Conservation (phyloP, 108 stramenopile genomes). For the Parietichytrium sp. region DNA sequence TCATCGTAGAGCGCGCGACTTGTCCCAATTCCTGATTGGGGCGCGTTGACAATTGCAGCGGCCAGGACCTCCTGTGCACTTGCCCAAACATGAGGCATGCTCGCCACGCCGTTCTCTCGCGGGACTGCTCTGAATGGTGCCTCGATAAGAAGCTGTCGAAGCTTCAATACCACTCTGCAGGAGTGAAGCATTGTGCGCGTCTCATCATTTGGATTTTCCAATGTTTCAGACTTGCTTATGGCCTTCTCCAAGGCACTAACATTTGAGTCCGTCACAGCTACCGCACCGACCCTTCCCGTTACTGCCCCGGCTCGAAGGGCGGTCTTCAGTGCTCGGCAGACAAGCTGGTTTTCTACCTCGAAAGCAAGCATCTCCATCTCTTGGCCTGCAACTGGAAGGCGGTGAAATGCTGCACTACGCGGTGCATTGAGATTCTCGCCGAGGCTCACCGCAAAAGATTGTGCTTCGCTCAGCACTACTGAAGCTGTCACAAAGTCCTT, state of each 20-base stretch:
- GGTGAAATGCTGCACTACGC: neutral
- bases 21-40: neutral
- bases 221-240: neutral
- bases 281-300: constrained; percentile 12
- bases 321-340: neutral
- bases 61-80: neutral
- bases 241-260: neutral
- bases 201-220: neutral
- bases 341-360: neutral
- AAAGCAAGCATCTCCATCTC: neutral
- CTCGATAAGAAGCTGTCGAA: neutral
- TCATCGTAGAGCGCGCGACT: neutral
- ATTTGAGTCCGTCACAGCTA: neutral
- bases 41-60: neutral
- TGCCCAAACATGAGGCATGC: constrained; percentile 19
- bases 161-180: neutral
- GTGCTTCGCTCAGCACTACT: neutral
- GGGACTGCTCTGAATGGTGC: too few species aligned
- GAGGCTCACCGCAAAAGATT: neutral
- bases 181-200: constrained; percentile 30
- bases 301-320: constrained; percentile 15
- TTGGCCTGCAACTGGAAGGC: neutral
- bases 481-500: constrained; percentile 14
- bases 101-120: too few species aligned
- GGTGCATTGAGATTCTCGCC: neutral